Percentiles rank a stretch among this genome's conserved stretches.
Evolutionary conservation across 495 filamentous ascomycete species (phyloP).

Genomic region (Letharia columbiana): DNA sequence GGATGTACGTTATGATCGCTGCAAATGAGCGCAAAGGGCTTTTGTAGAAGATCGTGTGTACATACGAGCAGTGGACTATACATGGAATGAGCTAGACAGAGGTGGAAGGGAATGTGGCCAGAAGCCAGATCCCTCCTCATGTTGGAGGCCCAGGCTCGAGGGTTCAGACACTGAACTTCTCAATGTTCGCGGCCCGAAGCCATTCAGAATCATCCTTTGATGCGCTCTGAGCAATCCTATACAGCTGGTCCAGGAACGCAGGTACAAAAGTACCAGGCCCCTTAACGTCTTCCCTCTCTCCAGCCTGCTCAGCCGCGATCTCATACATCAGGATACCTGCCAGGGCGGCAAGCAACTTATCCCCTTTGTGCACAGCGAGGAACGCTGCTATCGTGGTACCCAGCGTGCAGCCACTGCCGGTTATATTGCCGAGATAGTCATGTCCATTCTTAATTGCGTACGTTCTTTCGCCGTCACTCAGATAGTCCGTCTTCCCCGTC

Average conservation of each 20-base stretch:
- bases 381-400: constrained; percentile 73
- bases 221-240: constrained; percentile 43
- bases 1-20: constrained; percentile 7
- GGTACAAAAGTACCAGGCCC: constrained; percentile 87
- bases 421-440: constrained; percentile 66
- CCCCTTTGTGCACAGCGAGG: constrained; percentile 49
- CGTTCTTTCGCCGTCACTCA: constrained; percentile 64
- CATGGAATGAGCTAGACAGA: neutral
- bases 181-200: constrained; percentile 50
- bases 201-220: constrained; percentile 42
- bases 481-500: constrained; percentile 70
- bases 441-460: constrained; percentile 70
- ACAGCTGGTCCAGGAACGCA: constrained; percentile 70
- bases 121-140: neutral
- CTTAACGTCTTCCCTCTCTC: constrained; percentile 48
- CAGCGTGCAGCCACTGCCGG: constrained; percentile 81
- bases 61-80: neutral
- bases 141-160: neutral
- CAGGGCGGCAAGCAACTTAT: constrained; percentile 60
- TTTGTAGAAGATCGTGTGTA: neutral
- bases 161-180: constrained; percentile 10
- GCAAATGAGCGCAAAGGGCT: neutral
- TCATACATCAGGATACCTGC: constrained; percentile 72
- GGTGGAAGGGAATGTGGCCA: neutral
- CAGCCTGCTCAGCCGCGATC: constrained; percentile 74